Base-by-base conservation (phyloP, 305 asterid genomes). In the Plantago rigida region DNA sequence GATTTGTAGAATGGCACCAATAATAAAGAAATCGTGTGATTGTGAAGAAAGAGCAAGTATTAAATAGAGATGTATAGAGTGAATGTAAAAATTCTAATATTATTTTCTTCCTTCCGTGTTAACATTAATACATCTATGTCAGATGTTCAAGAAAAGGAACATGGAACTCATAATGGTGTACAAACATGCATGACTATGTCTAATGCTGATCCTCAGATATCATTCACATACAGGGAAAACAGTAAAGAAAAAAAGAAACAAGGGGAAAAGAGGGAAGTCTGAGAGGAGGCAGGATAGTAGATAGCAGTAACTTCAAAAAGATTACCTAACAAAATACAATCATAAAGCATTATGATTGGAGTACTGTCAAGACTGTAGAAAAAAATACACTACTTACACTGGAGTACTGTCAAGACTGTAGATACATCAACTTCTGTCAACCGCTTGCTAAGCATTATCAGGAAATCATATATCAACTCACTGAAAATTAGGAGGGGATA, bases 361-460 rank as follows among this genome's bases (percentile, higher is more conserved):
- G 69, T 64, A 82, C 79, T 47, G 94, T 83, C 82, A 81, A 69
- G 73, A 92, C 81, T 56, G 91, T 92, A 36, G 10, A 36, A 39
- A 13, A 5, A 57, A 45, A 47, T 63, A 51, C 34, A 64, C 28
- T 51, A 67, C 89, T 51, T 79, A 92, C 99, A 79, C 71, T 88
- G 93, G 71, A 92, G 69, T 64, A 82, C 79, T 47, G 94, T 83
- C 82, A 81, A 69, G 73, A 92, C 81, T 56, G 91, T 92, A 60
- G 95, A 82, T 68, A 92, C 96, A 63, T 92, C 98, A 71, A 84
- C 86, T 85, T 92, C 98, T 36, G 90, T 86, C 76, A 92, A 72
- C 77, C 94, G 77, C 79, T 83, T 86, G 79, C 94, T 90, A 50
- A 92, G 94, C 77, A 73, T 77, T 75, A 78, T 80, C 78, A 92